Evolutionary conservation across 108 stramenopile genomes (phyloP).

Genomic region (Bacterosira constricta): DNA sequence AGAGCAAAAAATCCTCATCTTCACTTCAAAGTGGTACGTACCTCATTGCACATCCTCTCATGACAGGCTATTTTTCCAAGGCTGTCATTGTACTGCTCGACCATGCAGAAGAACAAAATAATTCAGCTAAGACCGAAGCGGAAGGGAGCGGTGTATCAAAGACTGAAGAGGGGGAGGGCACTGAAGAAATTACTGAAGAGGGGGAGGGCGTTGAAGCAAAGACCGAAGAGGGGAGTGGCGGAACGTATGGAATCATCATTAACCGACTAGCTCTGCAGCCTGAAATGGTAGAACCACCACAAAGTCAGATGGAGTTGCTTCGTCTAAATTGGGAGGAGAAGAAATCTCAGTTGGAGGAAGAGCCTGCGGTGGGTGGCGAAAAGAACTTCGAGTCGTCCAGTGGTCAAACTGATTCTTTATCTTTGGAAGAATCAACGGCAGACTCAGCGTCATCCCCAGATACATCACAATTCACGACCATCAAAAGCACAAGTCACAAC

Average conservation of each 20-base stretch:
- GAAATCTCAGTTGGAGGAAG: conserved; percentile 20
- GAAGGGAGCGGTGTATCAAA: conserved; percentile 3
- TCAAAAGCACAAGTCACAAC: not conserved
- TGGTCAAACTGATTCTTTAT: not conserved
- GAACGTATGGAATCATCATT: conserved; percentile 84
- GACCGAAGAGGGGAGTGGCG: conserved; percentile 46
- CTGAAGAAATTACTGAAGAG: not conserved
- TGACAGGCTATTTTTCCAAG: conserved; percentile 76
- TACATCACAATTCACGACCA: not conserved
- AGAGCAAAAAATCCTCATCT: conserved; percentile 1
- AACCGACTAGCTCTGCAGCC: conserved; percentile 64
- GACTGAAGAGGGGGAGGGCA: conserved; percentile 2
- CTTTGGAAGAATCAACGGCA: not conserved
- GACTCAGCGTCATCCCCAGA: not conserved
- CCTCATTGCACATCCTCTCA: conserved; percentile 80
- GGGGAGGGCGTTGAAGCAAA: no score
- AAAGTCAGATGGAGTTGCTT: conserved; percentile 25
- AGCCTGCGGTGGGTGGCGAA: conserved; percentile 37
- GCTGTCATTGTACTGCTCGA: conserved; percentile 80
- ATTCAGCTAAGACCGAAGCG: conserved; percentile 2
- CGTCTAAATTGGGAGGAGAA: conserved; percentile 34
- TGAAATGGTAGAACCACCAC: conserved; percentile 27
- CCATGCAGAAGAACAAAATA: conserved; percentile 30
- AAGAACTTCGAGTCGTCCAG: not conserved
- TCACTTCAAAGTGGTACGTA: conserved; percentile 75